Percentiles rank a stretch among this genome's conserved stretches.
Evolutionary conservation across 805 yeast genomes (phyloP).

Genomic region (Nematodospora valgi): DNA sequence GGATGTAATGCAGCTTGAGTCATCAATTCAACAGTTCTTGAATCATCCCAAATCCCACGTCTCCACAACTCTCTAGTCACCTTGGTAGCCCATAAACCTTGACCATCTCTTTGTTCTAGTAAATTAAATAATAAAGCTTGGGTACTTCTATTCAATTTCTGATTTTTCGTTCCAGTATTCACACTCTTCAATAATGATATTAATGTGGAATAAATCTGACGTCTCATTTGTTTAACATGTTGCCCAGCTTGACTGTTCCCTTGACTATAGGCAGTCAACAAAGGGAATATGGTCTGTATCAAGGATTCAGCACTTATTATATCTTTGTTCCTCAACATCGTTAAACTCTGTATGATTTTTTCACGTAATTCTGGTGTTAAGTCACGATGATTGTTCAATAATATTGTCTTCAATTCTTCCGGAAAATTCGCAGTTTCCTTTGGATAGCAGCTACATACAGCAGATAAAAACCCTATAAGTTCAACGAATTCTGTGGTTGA

Average conservation of each 20-base stretch:
- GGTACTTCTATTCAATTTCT: constrained; percentile 81
- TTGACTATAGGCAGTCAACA: constrained; percentile 62
- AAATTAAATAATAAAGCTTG: constrained; percentile 90
- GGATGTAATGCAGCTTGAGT: constrained; percentile 90
- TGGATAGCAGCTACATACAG: constrained; percentile 88
- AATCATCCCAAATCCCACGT: constrained; percentile 97
- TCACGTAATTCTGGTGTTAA: constrained; percentile 84
- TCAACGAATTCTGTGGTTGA: constrained; percentile 70
- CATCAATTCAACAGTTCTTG: constrained; percentile 96
- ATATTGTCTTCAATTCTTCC: constrained; percentile 64
- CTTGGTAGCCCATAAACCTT: constrained; percentile 95
- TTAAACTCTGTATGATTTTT: constrained; percentile 83
- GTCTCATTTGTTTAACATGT: constrained; percentile 79
- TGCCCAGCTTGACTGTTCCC: constrained; percentile 46
- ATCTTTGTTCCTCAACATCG: constrained; percentile 85
- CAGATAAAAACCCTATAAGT: constrained; percentile 84
- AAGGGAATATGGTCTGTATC: constrained; percentile 85
- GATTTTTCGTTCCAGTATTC: constrained; percentile 86
- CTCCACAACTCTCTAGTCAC: constrained; percentile 95
- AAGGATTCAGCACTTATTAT: constrained; percentile 75
- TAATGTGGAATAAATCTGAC: constrained; percentile 76
- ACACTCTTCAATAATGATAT: constrained; percentile 76
- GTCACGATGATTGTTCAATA: constrained; percentile 73
- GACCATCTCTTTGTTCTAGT: constrained; percentile 69
- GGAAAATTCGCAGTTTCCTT: constrained; percentile 85